A percentile compares a stretch with the other conserved stretches of the same genome.
Conservation (phyloP, 345 rosid species). For the Gossypium bickii region DNA sequence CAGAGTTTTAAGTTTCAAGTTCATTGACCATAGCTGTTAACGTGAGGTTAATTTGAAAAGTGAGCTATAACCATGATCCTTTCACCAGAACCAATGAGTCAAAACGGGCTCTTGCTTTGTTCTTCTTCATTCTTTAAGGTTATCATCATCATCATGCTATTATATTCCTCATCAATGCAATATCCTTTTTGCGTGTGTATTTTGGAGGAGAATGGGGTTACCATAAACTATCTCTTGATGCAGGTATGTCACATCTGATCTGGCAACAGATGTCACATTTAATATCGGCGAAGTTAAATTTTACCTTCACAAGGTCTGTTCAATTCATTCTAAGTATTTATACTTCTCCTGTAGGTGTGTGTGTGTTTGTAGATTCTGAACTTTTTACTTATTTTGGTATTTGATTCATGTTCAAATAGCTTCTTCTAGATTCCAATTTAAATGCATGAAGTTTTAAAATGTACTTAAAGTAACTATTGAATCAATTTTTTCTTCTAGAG, state of each 20-base stretch:
- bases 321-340: not conserved
- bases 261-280: constrained; percentile 64
- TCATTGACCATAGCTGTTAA: constrained; percentile 3
- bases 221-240: constrained; percentile 15
- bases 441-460: not conserved
- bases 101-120: not conserved
- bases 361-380: not conserved
- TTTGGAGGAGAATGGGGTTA: not conserved
- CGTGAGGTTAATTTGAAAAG: not conserved
- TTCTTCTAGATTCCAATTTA: not conserved
- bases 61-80: not conserved
- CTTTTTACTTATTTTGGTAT: not conserved
- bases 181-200: not conserved
- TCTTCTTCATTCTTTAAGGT: not conserved
- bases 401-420: not conserved
- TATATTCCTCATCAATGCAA: not conserved
- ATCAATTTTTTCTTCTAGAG: not conserved
- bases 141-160: not conserved
- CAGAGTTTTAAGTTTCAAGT: not conserved
- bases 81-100: not conserved
- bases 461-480: not conserved
- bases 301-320: constrained; percentile 76
- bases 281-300: constrained; percentile 71
- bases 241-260: constrained; percentile 73
- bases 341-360: not conserved